Percentiles rank a stretch among this genome's conserved stretches.
Evolutionary conservation across 768 basidiomycete genomes (phyloP).

Genomic region (Obba rivulosa): DNA sequence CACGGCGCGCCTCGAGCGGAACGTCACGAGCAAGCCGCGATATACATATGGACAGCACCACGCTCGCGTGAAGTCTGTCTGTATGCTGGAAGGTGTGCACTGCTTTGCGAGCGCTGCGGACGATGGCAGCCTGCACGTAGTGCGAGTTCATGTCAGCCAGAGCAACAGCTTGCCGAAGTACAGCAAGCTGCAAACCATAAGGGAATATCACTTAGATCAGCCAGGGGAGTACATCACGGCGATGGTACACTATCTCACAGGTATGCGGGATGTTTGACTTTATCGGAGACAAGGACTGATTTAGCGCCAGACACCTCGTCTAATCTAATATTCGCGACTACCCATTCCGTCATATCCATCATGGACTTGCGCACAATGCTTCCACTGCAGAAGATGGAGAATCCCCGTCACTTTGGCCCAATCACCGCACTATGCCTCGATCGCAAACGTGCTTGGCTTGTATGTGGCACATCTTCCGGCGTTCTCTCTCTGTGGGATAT

Average conservation of each 20-base stretch:
- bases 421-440: conserved; percentile 85
- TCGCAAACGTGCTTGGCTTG: conserved; percentile 79
- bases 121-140: conserved; percentile 79
- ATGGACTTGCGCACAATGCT: conserved; percentile 86
- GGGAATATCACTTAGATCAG: conserved; percentile 72
- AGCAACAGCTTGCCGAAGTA: conserved; percentile 78
- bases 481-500: conserved; percentile 91
- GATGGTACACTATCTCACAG: conserved; percentile 77
- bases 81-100: conserved; percentile 80
- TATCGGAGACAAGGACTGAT: conserved; percentile 11
- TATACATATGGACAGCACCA: conserved; percentile 56
- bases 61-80: conserved; percentile 62
- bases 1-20: conserved; percentile 87
- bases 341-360: conserved; percentile 66
- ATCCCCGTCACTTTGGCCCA: conserved; percentile 81
- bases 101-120: conserved; percentile 87
- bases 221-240: conserved; percentile 78
- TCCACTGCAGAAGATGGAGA: conserved; percentile 68
- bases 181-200: conserved; percentile 68
- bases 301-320: conserved; percentile 57
- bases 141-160: conserved; percentile 71
- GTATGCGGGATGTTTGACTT: conserved; percentile 28
- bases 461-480: conserved; percentile 84
- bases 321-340: conserved; percentile 82
- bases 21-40: conserved; percentile 76